These are phyloP conservation scores for Thermomucor indicae-seudaticae DNA, from an alignment of 371 early-diverging fungal species.

Conservation along the genomic window DNA sequence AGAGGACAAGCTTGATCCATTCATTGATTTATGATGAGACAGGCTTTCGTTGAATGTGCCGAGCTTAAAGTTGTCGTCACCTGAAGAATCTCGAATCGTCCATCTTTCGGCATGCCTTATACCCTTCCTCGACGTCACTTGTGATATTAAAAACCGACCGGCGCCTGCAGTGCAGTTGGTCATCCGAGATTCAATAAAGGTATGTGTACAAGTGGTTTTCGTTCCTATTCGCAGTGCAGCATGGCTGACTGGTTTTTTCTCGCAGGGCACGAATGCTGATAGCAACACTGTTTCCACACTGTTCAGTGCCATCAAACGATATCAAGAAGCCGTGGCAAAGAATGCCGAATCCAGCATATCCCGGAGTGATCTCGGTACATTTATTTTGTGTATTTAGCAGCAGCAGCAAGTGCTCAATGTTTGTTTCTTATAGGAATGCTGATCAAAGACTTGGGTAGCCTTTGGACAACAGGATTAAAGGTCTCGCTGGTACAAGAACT, in stretches of 20 bases:
- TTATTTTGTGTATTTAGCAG: neutral
- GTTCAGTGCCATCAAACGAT: constrained; percentile 27
- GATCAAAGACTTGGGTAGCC: constrained; percentile 47
- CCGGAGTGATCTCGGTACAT: constrained; percentile 36
- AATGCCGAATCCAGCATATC: constrained; percentile 12
- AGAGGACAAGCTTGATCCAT: neutral
- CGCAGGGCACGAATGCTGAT: constrained; percentile 34
- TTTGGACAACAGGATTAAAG: constrained; percentile 66
- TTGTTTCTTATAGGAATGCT: constrained; percentile 46
- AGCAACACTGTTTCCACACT: constrained; percentile 37
- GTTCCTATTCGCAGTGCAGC: neutral
- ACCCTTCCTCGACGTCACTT: neutral
- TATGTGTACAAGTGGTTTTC: neutral
- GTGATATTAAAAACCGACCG: neutral
- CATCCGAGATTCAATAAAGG: neutral
- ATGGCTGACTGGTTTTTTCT: neutral
- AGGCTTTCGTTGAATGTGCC: constrained; percentile 10
- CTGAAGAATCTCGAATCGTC: constrained; percentile 11
- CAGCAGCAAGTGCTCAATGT: neutral
- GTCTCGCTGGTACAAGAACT: constrained; percentile 56
- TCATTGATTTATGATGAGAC: neutral
- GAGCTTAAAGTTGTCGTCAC: constrained; percentile 17
- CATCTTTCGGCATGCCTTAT: neutral
- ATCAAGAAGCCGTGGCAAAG: constrained; percentile 15
- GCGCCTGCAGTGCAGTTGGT: neutral